These are phyloP conservation scores for Nicotiana undulata DNA, from an alignment of 257 asterid species.

Conservation along the genomic window DNA sequence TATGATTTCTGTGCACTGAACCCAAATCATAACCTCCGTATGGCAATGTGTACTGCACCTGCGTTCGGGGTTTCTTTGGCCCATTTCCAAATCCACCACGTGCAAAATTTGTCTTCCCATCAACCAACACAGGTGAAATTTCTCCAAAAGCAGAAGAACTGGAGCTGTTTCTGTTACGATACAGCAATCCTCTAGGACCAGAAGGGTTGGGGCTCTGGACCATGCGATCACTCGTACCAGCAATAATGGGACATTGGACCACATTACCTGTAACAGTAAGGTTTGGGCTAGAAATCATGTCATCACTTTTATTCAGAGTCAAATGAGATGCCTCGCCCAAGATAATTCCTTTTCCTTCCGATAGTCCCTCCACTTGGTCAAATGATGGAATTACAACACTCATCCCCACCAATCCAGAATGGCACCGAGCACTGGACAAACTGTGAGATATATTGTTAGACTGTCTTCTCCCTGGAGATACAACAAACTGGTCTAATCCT, in stretches of 20 bases:
- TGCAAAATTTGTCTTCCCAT: conserved; percentile 41
- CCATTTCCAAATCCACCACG: conserved; percentile 60
- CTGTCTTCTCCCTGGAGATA: conserved; percentile 18
- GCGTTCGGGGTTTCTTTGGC: conserved; percentile 91
- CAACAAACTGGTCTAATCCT: conserved; percentile 22
- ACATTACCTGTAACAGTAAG: conserved; percentile 26
- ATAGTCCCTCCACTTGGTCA: conserved; percentile 32
- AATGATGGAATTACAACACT: conserved; percentile 49
- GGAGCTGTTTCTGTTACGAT: conserved; percentile 39
- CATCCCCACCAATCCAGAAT: conserved; percentile 34
- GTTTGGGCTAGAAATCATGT: conserved; percentile 28
- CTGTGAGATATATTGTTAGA: conserved; percentile 20
- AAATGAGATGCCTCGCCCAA: conserved; percentile 36
- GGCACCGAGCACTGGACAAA: conserved; percentile 17
- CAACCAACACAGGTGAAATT: conserved; percentile 49
- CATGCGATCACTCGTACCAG: conserved; percentile 28
- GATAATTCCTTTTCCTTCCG: conserved; percentile 21
- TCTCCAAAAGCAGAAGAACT: conserved; percentile 47
- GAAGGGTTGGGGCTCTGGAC: conserved; percentile 31
- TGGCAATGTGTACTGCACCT: conserved; percentile 82
- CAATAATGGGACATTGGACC: conserved; percentile 29
- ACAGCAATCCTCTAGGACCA: conserved; percentile 33
- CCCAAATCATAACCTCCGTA: conserved; percentile 44
- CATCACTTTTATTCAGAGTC: conserved; percentile 33
- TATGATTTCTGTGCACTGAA: conserved; percentile 44